Conservation (phyloP, 768 basidiomycete species). For the Leucocoprinus leucothites region DNA sequence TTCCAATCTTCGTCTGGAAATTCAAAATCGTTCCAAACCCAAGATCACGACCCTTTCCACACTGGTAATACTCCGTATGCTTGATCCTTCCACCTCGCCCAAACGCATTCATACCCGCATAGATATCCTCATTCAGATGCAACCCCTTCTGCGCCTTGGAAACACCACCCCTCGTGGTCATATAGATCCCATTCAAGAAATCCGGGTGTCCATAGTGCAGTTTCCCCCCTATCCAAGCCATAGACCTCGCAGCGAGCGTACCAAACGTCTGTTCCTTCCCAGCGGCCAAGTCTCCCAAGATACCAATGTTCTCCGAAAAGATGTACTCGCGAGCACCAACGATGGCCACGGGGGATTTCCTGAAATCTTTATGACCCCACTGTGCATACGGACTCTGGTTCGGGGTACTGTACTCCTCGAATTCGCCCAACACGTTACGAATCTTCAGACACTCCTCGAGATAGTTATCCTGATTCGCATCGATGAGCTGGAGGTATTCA, state of each 20-base stretch:
- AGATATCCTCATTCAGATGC: conserved; percentile 99
- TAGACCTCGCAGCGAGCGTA: conserved; percentile 90
- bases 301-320: conserved; percentile 99
- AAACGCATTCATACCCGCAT: conserved; percentile 98
- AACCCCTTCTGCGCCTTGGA: conserved; percentile 99
- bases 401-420: conserved; percentile 88
- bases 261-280: conserved; percentile 99
- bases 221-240: conserved; percentile 98
- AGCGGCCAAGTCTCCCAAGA: conserved; percentile 96
- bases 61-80: conserved; percentile 99
- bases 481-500: conserved; percentile 98
- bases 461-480: conserved; percentile 99
- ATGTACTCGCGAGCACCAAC: conserved; percentile 99
- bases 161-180: conserved; percentile 97
- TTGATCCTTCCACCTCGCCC: conserved; percentile 97
- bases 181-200: conserved; percentile 96
- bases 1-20: conserved; percentile 99
- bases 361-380: conserved; percentile 87
- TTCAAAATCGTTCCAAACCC: conserved; percentile 99
- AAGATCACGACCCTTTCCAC: conserved; percentile 97
- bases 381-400: conserved; percentile 90
- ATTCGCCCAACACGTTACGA: conserved; percentile 95
- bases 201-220: conserved; percentile 99
- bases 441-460: conserved; percentile 99
- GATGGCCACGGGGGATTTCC: conserved; percentile 87